Percentiles rank a stretch among this genome's conserved stretches.
Evolutionary conservation across 2,329 filamentous ascomycete genomes (phyloP).

Genomic region (Neonectria sp.): DNA sequence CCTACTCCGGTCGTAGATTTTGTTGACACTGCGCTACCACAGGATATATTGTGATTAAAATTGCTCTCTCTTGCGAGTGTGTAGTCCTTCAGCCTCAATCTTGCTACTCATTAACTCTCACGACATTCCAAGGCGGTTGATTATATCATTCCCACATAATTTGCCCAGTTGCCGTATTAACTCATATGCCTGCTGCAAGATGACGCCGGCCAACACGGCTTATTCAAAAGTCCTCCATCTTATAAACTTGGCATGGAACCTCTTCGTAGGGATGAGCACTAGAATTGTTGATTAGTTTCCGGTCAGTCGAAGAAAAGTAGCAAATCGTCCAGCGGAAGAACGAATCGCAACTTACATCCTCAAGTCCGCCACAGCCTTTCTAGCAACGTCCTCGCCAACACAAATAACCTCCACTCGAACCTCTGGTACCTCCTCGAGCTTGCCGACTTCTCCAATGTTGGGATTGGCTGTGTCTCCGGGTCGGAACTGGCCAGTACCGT

Average conservation of each 20-base stretch:
- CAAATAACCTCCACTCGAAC: slow-evolving; percentile 75
- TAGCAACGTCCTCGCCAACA: slow-evolving; percentile 69
- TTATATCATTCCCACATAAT: too few species aligned
- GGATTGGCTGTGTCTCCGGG: slow-evolving; percentile 74
- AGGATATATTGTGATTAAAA: not conserved
- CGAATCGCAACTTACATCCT: slow-evolving; percentile 68
- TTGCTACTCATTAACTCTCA: too few species aligned
- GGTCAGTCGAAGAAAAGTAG: too few species aligned
- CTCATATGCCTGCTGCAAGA: too few species aligned
- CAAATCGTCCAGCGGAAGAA: not conserved
- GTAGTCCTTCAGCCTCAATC: too few species aligned
- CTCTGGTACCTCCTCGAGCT: slow-evolving; percentile 73
- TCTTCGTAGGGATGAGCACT: slow-evolving; percentile 7
- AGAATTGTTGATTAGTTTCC: not conserved
- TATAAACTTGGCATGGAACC: not conserved
- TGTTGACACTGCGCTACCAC: too few species aligned
- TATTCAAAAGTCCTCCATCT: not conserved
- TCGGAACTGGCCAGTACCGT: slow-evolving; percentile 76
- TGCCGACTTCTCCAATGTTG: slow-evolving; percentile 71
- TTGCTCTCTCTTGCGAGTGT: too few species aligned
- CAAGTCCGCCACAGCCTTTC: slow-evolving; percentile 73
- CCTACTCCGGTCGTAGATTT: too few species aligned
- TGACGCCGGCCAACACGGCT: too few species aligned
- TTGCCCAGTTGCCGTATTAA: too few species aligned
- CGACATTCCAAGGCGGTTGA: too few species aligned